phyloP scores from a whole-genome alignment of 768 basidiomycete genomes.

The Lentinula aciculospora region DNA sequence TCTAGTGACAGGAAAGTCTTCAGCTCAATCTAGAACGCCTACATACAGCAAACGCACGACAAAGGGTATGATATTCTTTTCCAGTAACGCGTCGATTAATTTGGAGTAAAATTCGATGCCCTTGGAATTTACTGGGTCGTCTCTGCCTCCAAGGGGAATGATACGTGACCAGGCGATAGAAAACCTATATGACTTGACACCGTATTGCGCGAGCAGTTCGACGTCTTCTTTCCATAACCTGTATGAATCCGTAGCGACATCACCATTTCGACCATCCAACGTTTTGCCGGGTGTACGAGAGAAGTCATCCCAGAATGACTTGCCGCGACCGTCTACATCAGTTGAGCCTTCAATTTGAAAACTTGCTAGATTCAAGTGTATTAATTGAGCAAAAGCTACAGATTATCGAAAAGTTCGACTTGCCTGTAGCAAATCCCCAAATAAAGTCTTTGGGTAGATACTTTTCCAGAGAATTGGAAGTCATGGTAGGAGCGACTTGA shows the following conservation, averaged over 20 bases:
- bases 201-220: constrained; percentile 54
- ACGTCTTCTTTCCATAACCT: constrained; percentile 64
- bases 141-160: constrained; percentile 66
- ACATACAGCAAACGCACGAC: constrained; percentile 34
- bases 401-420: constrained; percentile 16
- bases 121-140: constrained; percentile 66
- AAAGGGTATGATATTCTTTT: constrained; percentile 60
- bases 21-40: not conserved
- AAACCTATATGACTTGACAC: constrained; percentile 71
- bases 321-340: constrained; percentile 53
- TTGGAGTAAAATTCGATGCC: constrained; percentile 69
- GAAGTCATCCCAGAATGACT: constrained; percentile 75
- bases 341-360: constrained; percentile 75
- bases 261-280: constrained; percentile 58
- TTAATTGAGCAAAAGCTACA: not conserved
- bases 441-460: constrained; percentile 57
- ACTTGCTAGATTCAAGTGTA: constrained; percentile 37
- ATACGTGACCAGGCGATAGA: constrained; percentile 73
- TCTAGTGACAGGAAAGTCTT: constrained; percentile 30
- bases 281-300: constrained; percentile 62
- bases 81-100: constrained; percentile 63
- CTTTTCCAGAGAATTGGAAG: not conserved
- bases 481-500: not conserved
- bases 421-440: constrained; percentile 70
- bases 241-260: constrained; percentile 70